A percentile compares a stretch with the other conserved stretches of the same genome.
These are phyloP conservation scores for Tylopilus sp. DNA, from an alignment of 768 basidiomycete species.

Conservation along the genomic window DNA sequence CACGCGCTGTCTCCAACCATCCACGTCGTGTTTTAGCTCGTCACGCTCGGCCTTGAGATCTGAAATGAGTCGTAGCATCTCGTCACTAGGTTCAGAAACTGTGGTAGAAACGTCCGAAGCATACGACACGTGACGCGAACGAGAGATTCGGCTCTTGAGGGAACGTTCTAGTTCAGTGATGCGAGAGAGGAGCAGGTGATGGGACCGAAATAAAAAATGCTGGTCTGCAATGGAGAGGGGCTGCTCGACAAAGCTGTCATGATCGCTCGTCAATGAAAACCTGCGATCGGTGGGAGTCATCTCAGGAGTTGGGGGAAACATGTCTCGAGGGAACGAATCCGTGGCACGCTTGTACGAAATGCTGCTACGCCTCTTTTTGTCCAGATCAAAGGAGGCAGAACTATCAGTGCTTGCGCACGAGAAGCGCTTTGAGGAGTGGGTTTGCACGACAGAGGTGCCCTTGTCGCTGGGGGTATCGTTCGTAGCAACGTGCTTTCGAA, in stretches of 20 bases:
- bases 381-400: constrained; percentile 25
- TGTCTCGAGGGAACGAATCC: constrained; percentile 30
- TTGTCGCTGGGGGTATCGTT: constrained; percentile 10
- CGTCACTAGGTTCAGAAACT: constrained; percentile 59
- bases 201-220: constrained; percentile 82
- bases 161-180: constrained; percentile 80
- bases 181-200: constrained; percentile 76
- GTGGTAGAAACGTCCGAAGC: constrained; percentile 40
- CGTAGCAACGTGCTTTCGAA: constrained; percentile 33
- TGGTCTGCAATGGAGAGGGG: constrained; percentile 73
- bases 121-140: constrained; percentile 51
- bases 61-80: constrained; percentile 70
- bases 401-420: constrained; percentile 25
- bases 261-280: constrained; percentile 33
- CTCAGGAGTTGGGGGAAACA: constrained; percentile 62
- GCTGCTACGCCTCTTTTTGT: constrained; percentile 56
- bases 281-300: constrained; percentile 61
- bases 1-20: constrained; percentile 81
- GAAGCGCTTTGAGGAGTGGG: constrained; percentile 23
- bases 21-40: constrained; percentile 81
- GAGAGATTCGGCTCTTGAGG: constrained; percentile 41
- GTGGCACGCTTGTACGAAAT: constrained; percentile 68
- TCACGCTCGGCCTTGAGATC: constrained; percentile 89
- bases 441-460: constrained; percentile 2
- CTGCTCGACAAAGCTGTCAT: constrained; percentile 27